A percentile compares a stretch with the other conserved stretches of the same genome.
Evolutionary conservation across 345 rosid species (phyloP).

Genomic region (Arabidopsis suecica): DNA sequence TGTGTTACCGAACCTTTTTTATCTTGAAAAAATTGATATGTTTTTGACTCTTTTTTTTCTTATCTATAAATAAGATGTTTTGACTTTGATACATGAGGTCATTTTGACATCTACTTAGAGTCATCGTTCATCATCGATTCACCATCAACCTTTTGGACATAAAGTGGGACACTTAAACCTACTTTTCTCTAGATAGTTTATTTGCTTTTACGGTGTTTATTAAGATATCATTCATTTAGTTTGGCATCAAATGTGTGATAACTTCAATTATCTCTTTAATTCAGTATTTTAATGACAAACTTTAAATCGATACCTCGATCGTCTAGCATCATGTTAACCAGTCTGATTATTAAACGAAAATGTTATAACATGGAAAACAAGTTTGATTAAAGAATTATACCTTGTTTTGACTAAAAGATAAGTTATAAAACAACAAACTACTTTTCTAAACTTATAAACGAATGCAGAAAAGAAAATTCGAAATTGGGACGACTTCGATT

Average conservation of each 20-base stretch:
- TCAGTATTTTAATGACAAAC: background rate
- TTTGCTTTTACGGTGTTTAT: conserved; percentile 6
- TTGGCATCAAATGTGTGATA: conserved; percentile 28
- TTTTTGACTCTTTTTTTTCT: background rate
- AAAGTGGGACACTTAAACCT: conserved; percentile 42
- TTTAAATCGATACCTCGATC: background rate
- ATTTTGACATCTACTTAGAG: conserved; percentile 34
- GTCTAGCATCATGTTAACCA: background rate
- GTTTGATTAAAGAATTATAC: conserved; percentile 2
- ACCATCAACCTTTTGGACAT: conserved; percentile 25
- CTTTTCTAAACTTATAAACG: conserved; percentile 16
- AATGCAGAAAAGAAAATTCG: background rate
- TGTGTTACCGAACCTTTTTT: conserved; percentile 7
- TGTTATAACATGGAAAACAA: background rate
- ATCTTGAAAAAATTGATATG: background rate
- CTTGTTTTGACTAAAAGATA: conserved; percentile 20
- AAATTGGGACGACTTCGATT: conserved; percentile 14
- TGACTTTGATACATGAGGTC: conserved; percentile 45
- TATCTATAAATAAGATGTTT: conserved; percentile 7
- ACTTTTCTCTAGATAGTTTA: conserved; percentile 20
- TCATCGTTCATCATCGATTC: conserved; percentile 35
- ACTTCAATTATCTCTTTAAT: background rate
- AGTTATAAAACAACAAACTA: conserved; percentile 20
- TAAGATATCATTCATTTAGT: conserved; percentile 33
- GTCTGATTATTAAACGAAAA: background rate